Evolutionary conservation across 495 filamentous ascomycete species (phyloP).

Genomic region (Neurospora cerealis): DNA sequence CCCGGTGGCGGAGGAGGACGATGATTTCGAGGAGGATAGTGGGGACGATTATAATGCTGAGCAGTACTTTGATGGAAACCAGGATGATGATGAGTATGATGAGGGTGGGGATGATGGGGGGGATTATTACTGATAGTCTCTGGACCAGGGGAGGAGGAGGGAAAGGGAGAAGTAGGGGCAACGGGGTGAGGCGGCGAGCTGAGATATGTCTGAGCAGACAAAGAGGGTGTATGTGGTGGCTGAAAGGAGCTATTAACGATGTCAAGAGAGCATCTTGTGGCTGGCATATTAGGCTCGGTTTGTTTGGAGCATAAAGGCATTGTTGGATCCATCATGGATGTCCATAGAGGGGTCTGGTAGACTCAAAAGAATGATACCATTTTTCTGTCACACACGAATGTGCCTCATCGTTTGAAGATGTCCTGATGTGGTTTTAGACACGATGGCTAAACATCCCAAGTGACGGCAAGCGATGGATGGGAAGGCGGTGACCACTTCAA

Average conservation of each 20-base stretch:
- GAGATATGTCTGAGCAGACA: not conserved
- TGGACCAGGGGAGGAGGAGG: not conserved
- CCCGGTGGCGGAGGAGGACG: slow-evolving; percentile 33
- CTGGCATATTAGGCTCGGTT: not conserved
- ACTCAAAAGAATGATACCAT: not conserved
- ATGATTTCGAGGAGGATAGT: slow-evolving; percentile 36
- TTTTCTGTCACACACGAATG: not conserved
- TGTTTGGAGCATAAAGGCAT: not conserved
- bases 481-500: too few species aligned
- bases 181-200: not conserved
- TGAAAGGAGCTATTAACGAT: slow-evolving; percentile 3
- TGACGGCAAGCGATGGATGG: too few species aligned
- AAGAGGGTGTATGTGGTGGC: not conserved
- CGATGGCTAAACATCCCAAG: too few species aligned
- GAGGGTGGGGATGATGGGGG: slow-evolving; percentile 35
- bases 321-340: not conserved
- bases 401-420: not conserved
- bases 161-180: not conserved
- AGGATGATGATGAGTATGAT: slow-evolving; percentile 39
- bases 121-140: slow-evolving; percentile 6
- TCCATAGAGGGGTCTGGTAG: not conserved
- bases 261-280: not conserved
- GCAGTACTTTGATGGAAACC: slow-evolving; percentile 42
- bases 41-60: slow-evolving; percentile 48
- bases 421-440: not conserved